Percentiles rank a stretch among this genome's conserved stretches.
phyloP scores from a whole-genome alignment of 2,329 filamentous ascomycete genomes.

The Chaetoscypha palmicola region DNA sequence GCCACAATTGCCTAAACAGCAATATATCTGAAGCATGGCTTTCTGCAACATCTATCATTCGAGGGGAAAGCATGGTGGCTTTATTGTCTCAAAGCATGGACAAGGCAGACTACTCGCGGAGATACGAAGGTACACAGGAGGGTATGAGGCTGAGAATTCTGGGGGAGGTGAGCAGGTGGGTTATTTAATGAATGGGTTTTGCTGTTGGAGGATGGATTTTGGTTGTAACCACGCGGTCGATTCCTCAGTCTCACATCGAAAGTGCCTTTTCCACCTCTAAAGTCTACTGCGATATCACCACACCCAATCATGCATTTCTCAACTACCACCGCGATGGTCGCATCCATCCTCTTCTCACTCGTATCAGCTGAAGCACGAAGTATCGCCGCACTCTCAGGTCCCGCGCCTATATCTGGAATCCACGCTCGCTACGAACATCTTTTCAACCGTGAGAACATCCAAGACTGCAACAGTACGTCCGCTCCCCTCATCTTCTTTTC shows the following conservation, averaged over 20 bases:
- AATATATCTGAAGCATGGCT: too few species aligned
- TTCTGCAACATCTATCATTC: too few species aligned
- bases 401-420: not conserved
- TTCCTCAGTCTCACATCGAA: too few species aligned
- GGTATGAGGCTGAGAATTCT: too few species aligned
- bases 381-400: not conserved
- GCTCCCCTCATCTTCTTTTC: not conserved
- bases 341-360: not conserved
- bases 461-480: not conserved
- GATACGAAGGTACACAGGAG: too few species aligned
- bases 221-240: too few species aligned
- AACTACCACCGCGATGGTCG: not conserved
- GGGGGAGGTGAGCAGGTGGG: too few species aligned
- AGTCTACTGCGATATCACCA: not conserved
- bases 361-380: not conserved
- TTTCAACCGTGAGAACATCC: not conserved
- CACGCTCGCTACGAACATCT: not conserved
- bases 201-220: too few species aligned
- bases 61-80: not conserved
- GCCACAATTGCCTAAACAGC: too few species aligned
- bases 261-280: too few species aligned
- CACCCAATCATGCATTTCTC: not conserved
- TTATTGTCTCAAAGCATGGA: not conserved
- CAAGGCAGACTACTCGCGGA: not conserved
- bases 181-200: not conserved